Evolutionary conservation across 2,329 filamentous ascomycete species (phyloP).

Genomic region (Claviceps sp.): DNA sequence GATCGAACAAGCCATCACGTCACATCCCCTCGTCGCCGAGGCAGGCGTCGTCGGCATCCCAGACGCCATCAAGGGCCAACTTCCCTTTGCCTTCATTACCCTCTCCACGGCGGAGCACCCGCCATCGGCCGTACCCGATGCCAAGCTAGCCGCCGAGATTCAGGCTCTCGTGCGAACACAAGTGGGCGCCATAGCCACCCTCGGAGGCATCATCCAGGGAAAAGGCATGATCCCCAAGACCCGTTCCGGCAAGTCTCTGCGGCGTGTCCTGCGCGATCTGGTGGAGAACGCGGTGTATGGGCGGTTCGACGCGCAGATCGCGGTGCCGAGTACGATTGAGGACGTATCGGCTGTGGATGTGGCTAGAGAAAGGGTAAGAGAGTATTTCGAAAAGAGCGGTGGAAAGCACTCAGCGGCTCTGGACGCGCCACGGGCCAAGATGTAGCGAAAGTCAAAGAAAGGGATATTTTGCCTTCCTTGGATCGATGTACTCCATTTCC

Average conservation of each 20-base stretch:
- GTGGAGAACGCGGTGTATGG: conserved; percentile 69
- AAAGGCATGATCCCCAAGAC: conserved; percentile 86
- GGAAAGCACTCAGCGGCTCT: conserved; percentile 25
- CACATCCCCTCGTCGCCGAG: conserved; percentile 67
- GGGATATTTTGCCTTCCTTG: background rate
- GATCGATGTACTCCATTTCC: no score
- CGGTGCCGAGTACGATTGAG: conserved; percentile 74
- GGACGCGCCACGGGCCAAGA: conserved; percentile 41
- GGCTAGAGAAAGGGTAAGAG: conserved; percentile 54
- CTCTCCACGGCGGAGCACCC: conserved; percentile 34
- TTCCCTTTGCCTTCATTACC: conserved; percentile 80
- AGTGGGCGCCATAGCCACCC: conserved; percentile 74
- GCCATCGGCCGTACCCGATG: conserved; percentile 34
- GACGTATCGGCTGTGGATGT: conserved; percentile 62
- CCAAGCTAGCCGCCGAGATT: conserved; percentile 42
- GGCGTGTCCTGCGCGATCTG: conserved; percentile 69
- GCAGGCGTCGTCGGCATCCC: conserved; percentile 78
- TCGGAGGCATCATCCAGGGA: conserved; percentile 77
- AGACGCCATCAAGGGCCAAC: conserved; percentile 74
- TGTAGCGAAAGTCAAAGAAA: conserved; percentile 19
- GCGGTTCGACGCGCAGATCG: conserved; percentile 58
- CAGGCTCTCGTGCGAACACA: conserved; percentile 61
- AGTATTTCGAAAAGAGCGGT: conserved; percentile 55
- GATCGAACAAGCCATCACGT: conserved; percentile 83
- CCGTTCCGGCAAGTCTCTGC: conserved; percentile 77